phyloP scores from a whole-genome alignment of 2,329 filamentous ascomycete species.

The Aphanoascus verrucosus region DNA sequence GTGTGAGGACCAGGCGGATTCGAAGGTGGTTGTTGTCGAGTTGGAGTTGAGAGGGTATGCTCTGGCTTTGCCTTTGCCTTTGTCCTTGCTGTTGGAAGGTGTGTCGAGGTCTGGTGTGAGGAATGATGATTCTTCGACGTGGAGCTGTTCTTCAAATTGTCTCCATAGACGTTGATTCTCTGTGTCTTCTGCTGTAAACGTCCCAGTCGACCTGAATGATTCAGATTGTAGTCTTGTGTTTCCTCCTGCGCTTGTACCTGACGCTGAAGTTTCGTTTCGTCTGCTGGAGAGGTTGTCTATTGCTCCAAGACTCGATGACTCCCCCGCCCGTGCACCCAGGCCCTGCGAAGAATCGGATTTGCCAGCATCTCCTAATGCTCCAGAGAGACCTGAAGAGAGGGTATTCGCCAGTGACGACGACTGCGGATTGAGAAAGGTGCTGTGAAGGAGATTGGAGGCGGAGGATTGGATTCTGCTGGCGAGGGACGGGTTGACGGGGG shows the following conservation, averaged over 20 bases:
- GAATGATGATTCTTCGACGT: neutral
- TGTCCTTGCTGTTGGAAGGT: neutral
- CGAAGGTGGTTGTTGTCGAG: constrained; percentile 11
- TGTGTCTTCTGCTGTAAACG: constrained; percentile 8
- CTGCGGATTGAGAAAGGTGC: constrained; percentile 9
- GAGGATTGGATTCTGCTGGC: constrained; percentile 16
- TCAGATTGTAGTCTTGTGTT: constrained; percentile 9
- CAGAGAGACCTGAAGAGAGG: constrained; percentile 11
- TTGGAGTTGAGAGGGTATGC: neutral
- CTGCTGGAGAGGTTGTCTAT: constrained; percentile 5
- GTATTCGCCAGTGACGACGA: constrained; percentile 4
- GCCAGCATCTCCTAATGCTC: constrained; percentile 2
- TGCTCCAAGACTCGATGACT: neutral
- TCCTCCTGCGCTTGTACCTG: constrained; percentile 1
- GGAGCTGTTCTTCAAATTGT: constrained; percentile 17
- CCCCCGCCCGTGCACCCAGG: neutral
- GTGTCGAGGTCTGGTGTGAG: constrained; percentile 1
- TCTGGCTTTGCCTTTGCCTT: constrained; percentile 18
- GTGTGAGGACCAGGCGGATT: constrained; percentile 18
- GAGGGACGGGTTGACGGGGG: constrained; percentile 7
- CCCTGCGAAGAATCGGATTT: constrained; percentile 5
- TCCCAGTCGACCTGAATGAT: constrained; percentile 20
- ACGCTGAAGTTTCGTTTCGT: constrained; percentile 6
- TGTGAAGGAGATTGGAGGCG: constrained; percentile 16
- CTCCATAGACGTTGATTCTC: constrained; percentile 18